Base-by-base conservation (phyloP, 176 grass and related monocot genomes). In the Elaeis guineensis region DNA sequence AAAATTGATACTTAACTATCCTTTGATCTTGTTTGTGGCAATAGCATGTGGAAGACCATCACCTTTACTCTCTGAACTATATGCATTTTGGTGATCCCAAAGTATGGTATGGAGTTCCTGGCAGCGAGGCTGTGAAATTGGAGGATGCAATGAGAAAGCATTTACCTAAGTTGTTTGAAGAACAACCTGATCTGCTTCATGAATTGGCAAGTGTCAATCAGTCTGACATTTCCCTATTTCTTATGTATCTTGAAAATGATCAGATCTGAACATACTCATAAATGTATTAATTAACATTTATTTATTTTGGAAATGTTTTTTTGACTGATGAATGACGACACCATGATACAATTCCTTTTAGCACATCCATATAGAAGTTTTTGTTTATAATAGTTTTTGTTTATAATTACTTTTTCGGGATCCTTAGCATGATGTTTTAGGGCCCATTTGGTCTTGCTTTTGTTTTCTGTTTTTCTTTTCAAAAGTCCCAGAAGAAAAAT, bases 71-170 rank as follows among this genome's bases (percentile, higher is more conserved):
- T 70, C 58, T 97, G 25, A 97, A 97, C 63, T 97, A 92, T 57
- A 91, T 97, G 93, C 93, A 97, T 82, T 97, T 91, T 71, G 93
- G 93, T 35, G 93, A 91, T 77, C 73, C 79, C 20, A 97, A 97
- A 89, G 62, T 97, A 59, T 97, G 93, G 92, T 97, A 97, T 72
- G 92, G 92, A 22, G 70, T 97, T 63, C 81, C 87, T 3, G 65
- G 87, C 64, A 52, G 35, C 54, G 75, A 87, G 59, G 84, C 92
- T 52, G 74, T 79, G 72, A 88, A 91, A 63, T 54, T 97, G 50
- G 92, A 97, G 71, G 87, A 85, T 69, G 74, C 92, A 25, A 97
- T 97, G 92, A 81, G 75, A 71, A 91, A 79, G 15, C 82, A 97
- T 68, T 76, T 97, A 49, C 92, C 92, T 17, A 64, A 82, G 62